Percentiles rank a stretch among this genome's conserved stretches.
phyloP scores from a whole-genome alignment of 257 asterid genomes.

The Petrea volubilis region DNA sequence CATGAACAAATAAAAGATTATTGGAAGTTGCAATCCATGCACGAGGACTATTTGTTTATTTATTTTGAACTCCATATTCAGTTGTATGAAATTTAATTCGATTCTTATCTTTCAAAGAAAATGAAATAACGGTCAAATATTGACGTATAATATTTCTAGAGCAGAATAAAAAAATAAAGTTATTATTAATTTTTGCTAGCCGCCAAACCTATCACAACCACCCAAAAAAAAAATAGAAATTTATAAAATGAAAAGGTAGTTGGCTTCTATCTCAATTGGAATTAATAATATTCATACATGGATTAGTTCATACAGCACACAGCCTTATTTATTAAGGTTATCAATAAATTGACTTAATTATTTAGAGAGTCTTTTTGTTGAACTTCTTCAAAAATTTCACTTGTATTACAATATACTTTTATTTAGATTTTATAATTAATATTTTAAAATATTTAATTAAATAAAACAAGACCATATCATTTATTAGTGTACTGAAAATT shows the following conservation, averaged over 20 bases:
- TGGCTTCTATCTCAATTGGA: background rate
- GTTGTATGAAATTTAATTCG: background rate
- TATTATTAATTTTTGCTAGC: background rate
- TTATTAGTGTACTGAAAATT: too few species aligned
- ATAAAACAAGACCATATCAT: too few species aligned
- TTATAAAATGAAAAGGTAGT: background rate
- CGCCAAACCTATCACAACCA: background rate
- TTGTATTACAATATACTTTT: too few species aligned
- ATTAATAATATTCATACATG: background rate
- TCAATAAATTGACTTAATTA: too few species aligned
- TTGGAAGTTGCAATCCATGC: background rate
- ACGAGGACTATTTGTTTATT: background rate
- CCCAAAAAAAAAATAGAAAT: background rate
- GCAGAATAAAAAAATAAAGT: background rate
- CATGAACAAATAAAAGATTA: too few species aligned
- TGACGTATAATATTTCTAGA: background rate
- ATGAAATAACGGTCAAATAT: slow-evolving; percentile 3
- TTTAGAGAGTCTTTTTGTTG: too few species aligned
- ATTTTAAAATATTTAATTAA: too few species aligned
- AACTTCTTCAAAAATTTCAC: too few species aligned
- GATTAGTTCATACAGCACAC: background rate
- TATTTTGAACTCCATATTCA: background rate
- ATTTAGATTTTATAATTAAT: too few species aligned
- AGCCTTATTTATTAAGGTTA: too few species aligned
- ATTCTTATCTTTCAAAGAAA: background rate